Evolutionary conservation across 1,139 yeast genomes (phyloP).

Genomic region (Lizanozyma gosingica): DNA sequence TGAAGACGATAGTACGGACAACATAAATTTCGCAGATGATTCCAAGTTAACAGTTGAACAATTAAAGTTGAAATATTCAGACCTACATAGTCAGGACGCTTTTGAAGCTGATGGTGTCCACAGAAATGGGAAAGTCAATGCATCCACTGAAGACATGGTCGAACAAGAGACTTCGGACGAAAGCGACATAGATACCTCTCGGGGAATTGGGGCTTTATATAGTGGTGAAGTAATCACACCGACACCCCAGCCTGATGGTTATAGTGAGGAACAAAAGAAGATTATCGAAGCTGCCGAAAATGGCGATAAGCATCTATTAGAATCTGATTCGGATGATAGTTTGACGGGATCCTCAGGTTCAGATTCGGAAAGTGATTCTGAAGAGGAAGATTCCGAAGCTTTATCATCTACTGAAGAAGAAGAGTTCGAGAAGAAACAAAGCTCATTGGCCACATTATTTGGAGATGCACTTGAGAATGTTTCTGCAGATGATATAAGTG

Average conservation of each 20-base stretch:
- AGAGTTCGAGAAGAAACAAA: constrained; percentile 2
- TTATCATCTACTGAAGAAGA: constrained; percentile 4
- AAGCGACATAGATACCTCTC: neutral
- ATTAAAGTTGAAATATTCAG: constrained; percentile 54
- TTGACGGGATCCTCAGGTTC: constrained; percentile 1
- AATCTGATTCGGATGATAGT: constrained; percentile 8
- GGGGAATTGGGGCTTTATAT: neutral
- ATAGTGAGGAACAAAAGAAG: constrained; percentile 26
- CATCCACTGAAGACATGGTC: neutral
- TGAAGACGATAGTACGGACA: constrained; percentile 11
- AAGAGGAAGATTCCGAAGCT: constrained; percentile 7
- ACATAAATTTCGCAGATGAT: constrained; percentile 33
- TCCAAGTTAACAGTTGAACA: constrained; percentile 57
- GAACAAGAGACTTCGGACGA: neutral
- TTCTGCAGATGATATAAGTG: constrained; percentile 8
- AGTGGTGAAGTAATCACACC: neutral
- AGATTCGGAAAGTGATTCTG: constrained; percentile 8
- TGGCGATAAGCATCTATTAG: constrained; percentile 4
- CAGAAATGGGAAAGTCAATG: constrained; percentile 7
- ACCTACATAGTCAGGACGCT: constrained; percentile 22
- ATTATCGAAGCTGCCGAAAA: constrained; percentile 14
- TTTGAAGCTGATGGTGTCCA: constrained; percentile 15
- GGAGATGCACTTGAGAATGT: constrained; percentile 5
- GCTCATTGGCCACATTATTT: constrained; percentile 15
- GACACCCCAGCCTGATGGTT: constrained; percentile 12